These are phyloP conservation scores for Penicillium freii DNA, from an alignment of 2,329 filamentous ascomycete genomes.

Conservation along the genomic window DNA sequence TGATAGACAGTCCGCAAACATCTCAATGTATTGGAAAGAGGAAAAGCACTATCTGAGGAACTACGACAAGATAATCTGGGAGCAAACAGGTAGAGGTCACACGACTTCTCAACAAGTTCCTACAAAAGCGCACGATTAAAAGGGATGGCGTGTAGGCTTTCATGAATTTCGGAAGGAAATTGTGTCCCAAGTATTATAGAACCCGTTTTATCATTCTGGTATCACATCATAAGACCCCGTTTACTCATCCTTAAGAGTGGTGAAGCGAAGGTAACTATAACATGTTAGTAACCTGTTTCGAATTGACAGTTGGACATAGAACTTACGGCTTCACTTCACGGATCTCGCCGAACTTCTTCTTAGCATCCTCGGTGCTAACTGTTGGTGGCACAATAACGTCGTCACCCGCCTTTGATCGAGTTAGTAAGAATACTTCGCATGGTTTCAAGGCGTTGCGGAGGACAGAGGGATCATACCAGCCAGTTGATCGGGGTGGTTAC, in stretches of 20 bases:
- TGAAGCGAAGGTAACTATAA: constrained; percentile 41
- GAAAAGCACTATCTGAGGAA: background rate
- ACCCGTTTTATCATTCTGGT: constrained; percentile 8
- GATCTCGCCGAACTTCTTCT: constrained; percentile 78
- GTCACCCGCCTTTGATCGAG: constrained; percentile 58
- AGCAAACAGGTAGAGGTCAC: background rate
- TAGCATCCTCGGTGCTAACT: constrained; percentile 80
- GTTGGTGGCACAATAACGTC: constrained; percentile 88
- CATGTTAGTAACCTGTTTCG: constrained; percentile 6
- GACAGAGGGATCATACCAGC: constrained; percentile 37
- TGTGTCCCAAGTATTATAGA: background rate
- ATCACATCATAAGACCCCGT: constrained; percentile 19
- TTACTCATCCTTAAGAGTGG: constrained; percentile 36
- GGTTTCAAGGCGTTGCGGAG: background rate
- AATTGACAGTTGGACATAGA: background rate
- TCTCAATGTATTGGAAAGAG: background rate
- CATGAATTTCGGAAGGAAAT: background rate
- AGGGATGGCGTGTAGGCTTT: background rate
- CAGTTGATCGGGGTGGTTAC: constrained; percentile 89
- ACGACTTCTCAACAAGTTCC: background rate
- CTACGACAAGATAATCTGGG: background rate
- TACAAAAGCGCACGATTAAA: background rate
- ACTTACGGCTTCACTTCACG: constrained; percentile 58
- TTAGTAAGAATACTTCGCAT: background rate
- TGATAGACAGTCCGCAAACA: background rate